Percentiles rank a stretch among this genome's conserved stretches.
phyloP scores from a whole-genome alignment of 2,329 filamentous ascomycete species.

The Pyrenophora tritici-repentis region DNA sequence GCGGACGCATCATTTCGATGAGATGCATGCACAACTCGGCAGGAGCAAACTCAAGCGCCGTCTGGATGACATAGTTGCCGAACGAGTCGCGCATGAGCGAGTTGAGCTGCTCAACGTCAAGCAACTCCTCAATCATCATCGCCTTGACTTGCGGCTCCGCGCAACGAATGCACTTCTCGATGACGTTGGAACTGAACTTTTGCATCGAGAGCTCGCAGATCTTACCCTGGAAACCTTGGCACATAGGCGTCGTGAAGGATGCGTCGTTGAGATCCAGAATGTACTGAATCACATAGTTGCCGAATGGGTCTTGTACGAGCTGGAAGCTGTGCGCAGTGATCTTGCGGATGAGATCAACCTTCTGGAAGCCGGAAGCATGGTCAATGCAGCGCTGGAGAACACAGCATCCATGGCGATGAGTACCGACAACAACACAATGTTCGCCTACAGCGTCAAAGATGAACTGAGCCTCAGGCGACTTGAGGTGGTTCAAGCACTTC shows the following conservation, averaged over 20 bases:
- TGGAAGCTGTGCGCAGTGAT: slow-evolving; percentile 89
- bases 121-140: slow-evolving; percentile 83
- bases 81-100: slow-evolving; percentile 88
- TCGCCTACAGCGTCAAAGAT: slow-evolving; percentile 93
- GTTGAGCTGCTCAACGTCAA: slow-evolving; percentile 76
- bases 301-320: slow-evolving; percentile 94
- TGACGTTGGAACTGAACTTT: slow-evolving; percentile 99
- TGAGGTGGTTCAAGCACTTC: slow-evolving; percentile 96
- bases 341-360: slow-evolving; percentile 79
- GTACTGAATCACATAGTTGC: slow-evolving; percentile 98
- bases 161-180: slow-evolving; percentile 89
- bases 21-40: slow-evolving; percentile 57
- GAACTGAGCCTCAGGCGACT: slow-evolving; percentile 83
- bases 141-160: slow-evolving; percentile 75
- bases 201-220: slow-evolving; percentile 79
- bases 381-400: slow-evolving; percentile 98
- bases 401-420: slow-evolving; percentile 96
- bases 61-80: slow-evolving; percentile 98
- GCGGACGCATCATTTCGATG: slow-evolving; percentile 82
- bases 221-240: slow-evolving; percentile 77
- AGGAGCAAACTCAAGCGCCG: slow-evolving; percentile 61
- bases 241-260: slow-evolving; percentile 85
- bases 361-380: slow-evolving; percentile 88
- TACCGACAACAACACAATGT: slow-evolving; percentile 88
- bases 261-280: slow-evolving; percentile 91